phyloP scores from a whole-genome alignment of 2,329 filamentous ascomycete genomes.

The Mycosphaerella arachidis region DNA sequence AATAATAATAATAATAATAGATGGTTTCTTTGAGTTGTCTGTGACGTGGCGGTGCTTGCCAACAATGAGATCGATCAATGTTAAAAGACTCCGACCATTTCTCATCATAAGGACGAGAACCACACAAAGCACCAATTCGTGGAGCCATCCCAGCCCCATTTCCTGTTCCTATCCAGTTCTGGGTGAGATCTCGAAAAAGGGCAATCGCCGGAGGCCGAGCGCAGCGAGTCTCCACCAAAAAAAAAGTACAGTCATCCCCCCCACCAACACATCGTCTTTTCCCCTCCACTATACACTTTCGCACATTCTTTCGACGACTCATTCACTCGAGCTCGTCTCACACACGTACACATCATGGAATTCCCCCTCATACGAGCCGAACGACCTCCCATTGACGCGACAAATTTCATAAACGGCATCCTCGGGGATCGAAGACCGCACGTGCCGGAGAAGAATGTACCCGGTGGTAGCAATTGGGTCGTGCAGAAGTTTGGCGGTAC shows the following conservation, averaged over 20 bases:
- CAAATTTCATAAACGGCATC: constrained; percentile 23
- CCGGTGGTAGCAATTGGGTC: constrained; percentile 60
- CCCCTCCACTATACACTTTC: not conserved
- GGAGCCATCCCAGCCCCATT: not conserved
- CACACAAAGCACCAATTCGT: not conserved
- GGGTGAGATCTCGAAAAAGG: not conserved
- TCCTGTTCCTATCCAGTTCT: not conserved
- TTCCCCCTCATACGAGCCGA: constrained; percentile 22
- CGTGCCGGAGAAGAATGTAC: constrained; percentile 45
- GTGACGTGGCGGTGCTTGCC: too few species aligned
- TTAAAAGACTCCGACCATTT: not conserved
- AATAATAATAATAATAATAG: too few species aligned
- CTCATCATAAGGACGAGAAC: not conserved
- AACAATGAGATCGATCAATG: too few species aligned
- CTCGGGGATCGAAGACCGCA: constrained; percentile 36
- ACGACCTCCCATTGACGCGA: constrained; percentile 18
- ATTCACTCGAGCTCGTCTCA: constrained; percentile 5
- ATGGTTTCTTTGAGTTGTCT: too few species aligned
- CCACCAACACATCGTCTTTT: not conserved
- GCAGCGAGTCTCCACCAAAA: not conserved
- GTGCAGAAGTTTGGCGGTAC: constrained; percentile 96
- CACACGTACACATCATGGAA: constrained; percentile 18
- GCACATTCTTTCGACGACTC: not conserved
- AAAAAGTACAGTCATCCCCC: not conserved
- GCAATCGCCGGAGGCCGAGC: too few species aligned